Evolutionary conservation across 805 yeast genomes (phyloP).

Genomic region (Metschnikowia baotianmanensis): DNA sequence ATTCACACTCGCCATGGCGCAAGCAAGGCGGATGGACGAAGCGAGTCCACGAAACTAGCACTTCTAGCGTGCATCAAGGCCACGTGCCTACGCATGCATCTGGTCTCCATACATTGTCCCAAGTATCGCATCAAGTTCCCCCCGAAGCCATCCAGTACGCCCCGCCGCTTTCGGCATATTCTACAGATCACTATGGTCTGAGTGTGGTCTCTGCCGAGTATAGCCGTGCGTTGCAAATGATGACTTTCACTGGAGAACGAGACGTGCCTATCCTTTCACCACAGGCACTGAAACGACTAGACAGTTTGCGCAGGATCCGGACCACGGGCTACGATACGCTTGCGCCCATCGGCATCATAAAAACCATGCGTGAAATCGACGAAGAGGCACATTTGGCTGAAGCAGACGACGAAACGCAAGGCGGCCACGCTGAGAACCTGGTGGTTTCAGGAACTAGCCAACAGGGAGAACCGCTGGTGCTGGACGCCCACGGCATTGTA

Average conservation of each 20-base stretch:
- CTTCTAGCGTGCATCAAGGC: neutral
- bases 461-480: conserved; percentile 2
- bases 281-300: conserved; percentile 20
- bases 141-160: conserved; percentile 30
- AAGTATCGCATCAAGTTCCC: conserved; percentile 13
- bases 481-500: neutral
- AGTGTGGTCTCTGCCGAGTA: conserved; percentile 21
- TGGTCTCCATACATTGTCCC: conserved; percentile 12
- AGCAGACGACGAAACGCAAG: conserved; percentile 11
- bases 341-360: conserved; percentile 39
- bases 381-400: conserved; percentile 12
- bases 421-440: conserved; percentile 18
- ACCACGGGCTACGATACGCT: conserved; percentile 34
- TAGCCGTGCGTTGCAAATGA: conserved; percentile 21
- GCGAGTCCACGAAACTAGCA: conserved; percentile 13
- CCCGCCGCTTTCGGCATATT: conserved; percentile 55
- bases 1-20: conserved; percentile 11
- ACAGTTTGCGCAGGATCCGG: conserved; percentile 27
- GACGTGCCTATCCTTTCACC: conserved; percentile 21
- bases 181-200: conserved; percentile 40
- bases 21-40: conserved; percentile 13
- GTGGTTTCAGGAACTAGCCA: conserved; percentile 7
- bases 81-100: conserved; percentile 3
- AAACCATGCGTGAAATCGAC: conserved; percentile 41
- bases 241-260: conserved; percentile 11